A percentile compares a stretch with the other conserved stretches of the same genome.
Evolutionary conservation across 768 basidiomycete species (phyloP).

Genomic region (Amanita brunnescens): DNA sequence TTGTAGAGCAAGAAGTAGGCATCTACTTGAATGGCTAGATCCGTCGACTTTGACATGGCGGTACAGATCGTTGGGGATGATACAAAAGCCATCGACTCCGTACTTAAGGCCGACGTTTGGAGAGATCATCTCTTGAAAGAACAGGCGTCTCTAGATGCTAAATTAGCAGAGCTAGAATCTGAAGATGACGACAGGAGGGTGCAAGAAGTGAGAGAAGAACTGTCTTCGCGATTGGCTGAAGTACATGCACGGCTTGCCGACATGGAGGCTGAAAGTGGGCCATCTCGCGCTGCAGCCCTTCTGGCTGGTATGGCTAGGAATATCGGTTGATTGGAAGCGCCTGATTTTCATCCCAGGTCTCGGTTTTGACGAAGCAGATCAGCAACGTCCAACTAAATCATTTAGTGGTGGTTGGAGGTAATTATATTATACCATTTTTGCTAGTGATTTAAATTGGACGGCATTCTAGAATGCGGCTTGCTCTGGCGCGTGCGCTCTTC

Average conservation of each 20-base stretch:
- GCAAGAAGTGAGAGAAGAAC: constrained; percentile 81
- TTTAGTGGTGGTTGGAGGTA: constrained; percentile 97
- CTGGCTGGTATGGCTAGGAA: constrained; percentile 54
- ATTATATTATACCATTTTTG: constrained; percentile 12
- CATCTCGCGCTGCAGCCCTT: constrained; percentile 84
- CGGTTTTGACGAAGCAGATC: constrained; percentile 86
- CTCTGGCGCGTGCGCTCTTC: constrained; percentile 90
- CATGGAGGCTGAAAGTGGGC: constrained; percentile 97
- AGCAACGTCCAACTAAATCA: constrained; percentile 69
- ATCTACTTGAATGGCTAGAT: background rate
- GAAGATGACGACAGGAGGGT: constrained; percentile 74
- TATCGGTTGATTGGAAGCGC: background rate
- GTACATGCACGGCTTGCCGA: constrained; percentile 89
- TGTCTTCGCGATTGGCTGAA: constrained; percentile 73
- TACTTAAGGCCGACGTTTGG: constrained; percentile 99
- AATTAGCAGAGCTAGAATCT: constrained; percentile 61
- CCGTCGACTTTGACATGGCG: background rate
- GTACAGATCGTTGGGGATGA: constrained; percentile 85
- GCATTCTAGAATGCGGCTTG: constrained; percentile 78
- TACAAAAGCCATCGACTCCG: constrained; percentile 85
- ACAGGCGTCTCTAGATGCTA: constrained; percentile 66
- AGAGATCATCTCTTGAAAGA: constrained; percentile 86
- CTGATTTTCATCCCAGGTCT: constrained; percentile 43
- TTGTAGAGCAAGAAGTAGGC: constrained; percentile 92
- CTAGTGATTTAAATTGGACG: background rate